phyloP scores from a whole-genome alignment of 2,329 filamentous ascomycete species.

The Talaromyces sp. region DNA sequence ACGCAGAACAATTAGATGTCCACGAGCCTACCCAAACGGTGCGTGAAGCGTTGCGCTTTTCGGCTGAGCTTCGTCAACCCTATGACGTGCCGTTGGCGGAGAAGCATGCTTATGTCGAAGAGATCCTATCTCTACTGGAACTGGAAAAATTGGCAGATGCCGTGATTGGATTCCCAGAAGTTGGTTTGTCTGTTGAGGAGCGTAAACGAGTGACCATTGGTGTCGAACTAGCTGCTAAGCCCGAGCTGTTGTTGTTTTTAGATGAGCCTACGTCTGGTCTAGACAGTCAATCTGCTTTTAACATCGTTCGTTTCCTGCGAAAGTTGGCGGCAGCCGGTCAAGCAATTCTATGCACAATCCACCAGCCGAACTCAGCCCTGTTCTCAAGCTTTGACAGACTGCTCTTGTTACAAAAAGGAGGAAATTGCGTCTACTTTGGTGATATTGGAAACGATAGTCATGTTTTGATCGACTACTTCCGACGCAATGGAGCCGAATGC shows the following conservation, averaged over 20 bases:
- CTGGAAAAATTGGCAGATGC: conserved; percentile 65
- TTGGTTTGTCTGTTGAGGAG: conserved; percentile 56
- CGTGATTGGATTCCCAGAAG: conserved; percentile 60
- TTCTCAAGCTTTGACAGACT: conserved; percentile 59
- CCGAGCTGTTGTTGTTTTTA: conserved; percentile 60
- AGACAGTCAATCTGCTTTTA: conserved; percentile 57
- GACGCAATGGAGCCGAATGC: conserved; percentile 51
- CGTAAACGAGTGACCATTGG: conserved; percentile 42
- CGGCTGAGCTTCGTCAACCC: conserved; percentile 61
- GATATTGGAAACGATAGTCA: conserved; percentile 51
- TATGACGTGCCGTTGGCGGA: conserved; percentile 56
- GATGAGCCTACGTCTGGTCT: conserved; percentile 61
- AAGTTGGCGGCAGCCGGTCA: conserved; percentile 59
- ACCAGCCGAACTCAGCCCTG: conserved; percentile 56
- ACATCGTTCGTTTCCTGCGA: conserved; percentile 58
- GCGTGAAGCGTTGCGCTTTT: conserved; percentile 64
- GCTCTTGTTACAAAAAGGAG: conserved; percentile 53
- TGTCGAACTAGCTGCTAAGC: conserved; percentile 38
- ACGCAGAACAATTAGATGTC: conserved; percentile 64
- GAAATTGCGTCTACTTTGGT: conserved; percentile 55
- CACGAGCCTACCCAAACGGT: conserved; percentile 62
- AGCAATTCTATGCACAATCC: conserved; percentile 59
- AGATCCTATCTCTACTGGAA: conserved; percentile 62
- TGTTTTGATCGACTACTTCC: conserved; percentile 53
- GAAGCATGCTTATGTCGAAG: conserved; percentile 64